Evolutionary conservation across 2,329 filamentous ascomycete species (phyloP).

Genomic region (Sporothrix globosa): DNA sequence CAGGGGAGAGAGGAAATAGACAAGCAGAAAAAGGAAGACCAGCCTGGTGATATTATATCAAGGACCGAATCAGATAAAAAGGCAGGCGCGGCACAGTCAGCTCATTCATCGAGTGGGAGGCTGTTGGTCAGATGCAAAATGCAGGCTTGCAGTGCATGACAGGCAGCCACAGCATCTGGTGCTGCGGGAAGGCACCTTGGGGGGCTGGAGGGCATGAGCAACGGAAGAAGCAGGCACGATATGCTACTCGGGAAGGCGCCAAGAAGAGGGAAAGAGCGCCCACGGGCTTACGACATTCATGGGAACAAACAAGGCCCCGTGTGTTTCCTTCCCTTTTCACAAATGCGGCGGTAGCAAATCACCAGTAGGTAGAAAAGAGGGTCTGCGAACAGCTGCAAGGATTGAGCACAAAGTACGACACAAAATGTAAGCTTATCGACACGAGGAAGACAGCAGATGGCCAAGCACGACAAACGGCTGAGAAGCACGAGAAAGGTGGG

Average conservation of each 20-base stretch:
- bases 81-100: constrained; percentile 30
- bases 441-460: constrained; percentile 20
- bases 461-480: constrained; percentile 24
- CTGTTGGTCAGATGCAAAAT: constrained; percentile 24
- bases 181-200: constrained; percentile 22
- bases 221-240: constrained; percentile 9
- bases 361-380: constrained; percentile 24
- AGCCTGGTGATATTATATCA: constrained; percentile 17
- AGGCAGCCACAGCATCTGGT: constrained; percentile 27
- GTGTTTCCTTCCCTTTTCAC: neutral
- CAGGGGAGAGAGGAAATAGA: neutral
- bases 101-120: constrained; percentile 14
- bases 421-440: constrained; percentile 9
- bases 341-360: neutral
- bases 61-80: constrained; percentile 19
- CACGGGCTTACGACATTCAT: neutral
- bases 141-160: constrained; percentile 9
- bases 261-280: constrained; percentile 1
- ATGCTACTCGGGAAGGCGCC: neutral
- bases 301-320: constrained; percentile 21
- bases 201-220: neutral
- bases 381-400: neutral
- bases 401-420: neutral
- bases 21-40: neutral
- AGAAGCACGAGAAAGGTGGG: constrained; percentile 25